Percentiles rank a stretch among this genome's conserved stretches.
Conservation (phyloP, 768 basidiomycete genomes). For the Amyloporia xantha region DNA sequence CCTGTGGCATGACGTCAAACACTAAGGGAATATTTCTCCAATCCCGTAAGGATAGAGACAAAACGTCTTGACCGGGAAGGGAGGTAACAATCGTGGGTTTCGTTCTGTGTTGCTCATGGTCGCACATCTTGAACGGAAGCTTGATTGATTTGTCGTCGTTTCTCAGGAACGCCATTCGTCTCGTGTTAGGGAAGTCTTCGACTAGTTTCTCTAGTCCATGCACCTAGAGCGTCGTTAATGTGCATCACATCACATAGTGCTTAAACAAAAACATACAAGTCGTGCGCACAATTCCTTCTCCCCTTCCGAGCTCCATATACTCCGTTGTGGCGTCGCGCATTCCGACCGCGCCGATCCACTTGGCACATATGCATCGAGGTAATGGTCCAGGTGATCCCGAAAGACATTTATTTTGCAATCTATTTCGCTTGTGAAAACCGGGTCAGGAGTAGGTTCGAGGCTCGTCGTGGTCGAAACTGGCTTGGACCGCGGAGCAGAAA, state of each 20-base stretch:
- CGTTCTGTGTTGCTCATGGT: neutral
- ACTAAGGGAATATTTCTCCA: constrained; percentile 9
- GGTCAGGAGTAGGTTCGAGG: neutral
- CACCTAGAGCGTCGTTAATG: neutral
- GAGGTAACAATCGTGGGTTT: constrained; percentile 4
- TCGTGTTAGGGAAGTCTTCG: neutral
- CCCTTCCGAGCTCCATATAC: neutral
- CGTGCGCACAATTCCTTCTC: neutral
- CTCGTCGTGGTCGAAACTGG: neutral
- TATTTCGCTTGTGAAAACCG: neutral
- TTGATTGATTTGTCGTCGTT: neutral
- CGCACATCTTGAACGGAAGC: constrained; percentile 1
- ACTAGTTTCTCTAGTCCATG: neutral
- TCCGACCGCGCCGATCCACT: neutral
- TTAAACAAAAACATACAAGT: neutral
- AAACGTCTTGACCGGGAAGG: neutral
- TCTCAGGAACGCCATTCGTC: neutral
- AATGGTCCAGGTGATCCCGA: neutral
- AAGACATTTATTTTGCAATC: neutral
- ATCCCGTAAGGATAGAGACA: neutral
- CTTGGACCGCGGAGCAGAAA: neutral
- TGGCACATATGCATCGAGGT: neutral
- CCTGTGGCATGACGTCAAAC: constrained; percentile 5
- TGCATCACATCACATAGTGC: neutral
- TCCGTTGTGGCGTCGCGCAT: neutral